Base-by-base conservation (phyloP, 2,329 filamentous ascomycete genomes). In the Colletotrichum scovillei region DNA sequence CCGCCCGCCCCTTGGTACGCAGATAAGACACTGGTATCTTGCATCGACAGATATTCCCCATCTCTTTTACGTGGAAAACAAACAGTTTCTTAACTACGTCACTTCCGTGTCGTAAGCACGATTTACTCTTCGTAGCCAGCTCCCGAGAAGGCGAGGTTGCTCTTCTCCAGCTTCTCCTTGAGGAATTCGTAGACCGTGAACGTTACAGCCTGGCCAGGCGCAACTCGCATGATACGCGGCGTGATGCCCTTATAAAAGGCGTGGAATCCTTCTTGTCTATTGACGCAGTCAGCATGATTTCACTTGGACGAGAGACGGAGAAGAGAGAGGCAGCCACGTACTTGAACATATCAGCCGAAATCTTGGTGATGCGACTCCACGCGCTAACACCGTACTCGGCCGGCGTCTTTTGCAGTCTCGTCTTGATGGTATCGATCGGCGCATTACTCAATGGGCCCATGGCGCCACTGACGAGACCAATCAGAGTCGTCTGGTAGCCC, bases 161-260 rank as follows among this genome's bases (percentile, higher is more conserved):
- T 92, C 79, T 84, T 87, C 85, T 95, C 93, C 76, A 95, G 84
- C 83, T 91, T 92, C 74, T 92, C 90, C 85, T 92, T 94, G 74
- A 95, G 84, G 81, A 82, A 95, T 83, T 95, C 93, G 82, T 95
- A 95, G 76, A 95, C 93, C 84, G 91, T 92, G 73, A 92, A 92
- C 4, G 91, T 92, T 67, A 92, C 91, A 72, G 91, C 97, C 87
- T 99, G 97, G 59, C 97, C 97, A 8, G 97, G 97, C 30, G 97
- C 97, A 67, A 99, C 97, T 80, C 97, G 92, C 95, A 98, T 98
- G 78, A 99, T 94, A 78, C 97, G 91, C 7, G 97, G 97, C 59
- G 97, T 99, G 84, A 99, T 99, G 79, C 97, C 97, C 89, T 98
- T 98, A 88, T 98, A 99, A 86, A 99, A 99, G 60, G 97, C 97